A percentile compares a stretch with the other conserved stretches of the same genome.
phyloP scores from a whole-genome alignment of 2,329 filamentous ascomycete species.

The Microsporum canis region DNA sequence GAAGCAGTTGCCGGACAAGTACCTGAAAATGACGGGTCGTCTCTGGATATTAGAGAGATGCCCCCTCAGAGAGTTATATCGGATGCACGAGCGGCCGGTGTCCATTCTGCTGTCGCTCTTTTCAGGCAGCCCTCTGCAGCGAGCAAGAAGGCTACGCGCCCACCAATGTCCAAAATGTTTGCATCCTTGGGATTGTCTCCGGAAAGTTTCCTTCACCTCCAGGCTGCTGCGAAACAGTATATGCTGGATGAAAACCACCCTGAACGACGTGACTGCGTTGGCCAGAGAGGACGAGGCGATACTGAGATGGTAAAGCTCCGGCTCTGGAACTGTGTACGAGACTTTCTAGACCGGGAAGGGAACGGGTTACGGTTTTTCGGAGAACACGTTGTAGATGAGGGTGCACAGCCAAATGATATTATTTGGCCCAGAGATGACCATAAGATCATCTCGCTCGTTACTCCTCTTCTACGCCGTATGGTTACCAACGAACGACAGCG shows the following conservation, averaged over 20 bases:
- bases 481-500: conserved; percentile 50
- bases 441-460: conserved; percentile 47
- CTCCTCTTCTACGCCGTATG: conserved; percentile 46
- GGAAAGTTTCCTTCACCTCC: conserved; percentile 45
- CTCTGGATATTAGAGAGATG: conserved; percentile 27
- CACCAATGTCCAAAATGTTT: conserved; percentile 48
- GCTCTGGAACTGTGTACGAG: conserved; percentile 45
- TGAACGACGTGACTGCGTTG: conserved; percentile 47
- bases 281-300: conserved; percentile 44
- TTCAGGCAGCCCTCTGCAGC: conserved; percentile 40
- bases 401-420: conserved; percentile 31
- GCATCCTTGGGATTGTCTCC: conserved; percentile 45
- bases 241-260: conserved; percentile 47
- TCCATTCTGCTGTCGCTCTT: conserved; percentile 44
- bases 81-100: conserved; percentile 39
- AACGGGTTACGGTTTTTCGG: conserved; percentile 44
- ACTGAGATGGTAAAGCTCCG: conserved; percentile 47
- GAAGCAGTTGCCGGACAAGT: conserved; percentile 10
- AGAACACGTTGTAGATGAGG: conserved; percentile 35
- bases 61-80: conserved; percentile 29
- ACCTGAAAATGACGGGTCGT: conserved; percentile 18
- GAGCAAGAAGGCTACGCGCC: conserved; percentile 46
- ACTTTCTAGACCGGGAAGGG: conserved; percentile 42
- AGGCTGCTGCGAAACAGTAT: conserved; percentile 45
- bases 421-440: conserved; percentile 46